phyloP scores from a whole-genome alignment of 2,329 filamentous ascomycete species.

The Chaetomiaceae sp. region DNA sequence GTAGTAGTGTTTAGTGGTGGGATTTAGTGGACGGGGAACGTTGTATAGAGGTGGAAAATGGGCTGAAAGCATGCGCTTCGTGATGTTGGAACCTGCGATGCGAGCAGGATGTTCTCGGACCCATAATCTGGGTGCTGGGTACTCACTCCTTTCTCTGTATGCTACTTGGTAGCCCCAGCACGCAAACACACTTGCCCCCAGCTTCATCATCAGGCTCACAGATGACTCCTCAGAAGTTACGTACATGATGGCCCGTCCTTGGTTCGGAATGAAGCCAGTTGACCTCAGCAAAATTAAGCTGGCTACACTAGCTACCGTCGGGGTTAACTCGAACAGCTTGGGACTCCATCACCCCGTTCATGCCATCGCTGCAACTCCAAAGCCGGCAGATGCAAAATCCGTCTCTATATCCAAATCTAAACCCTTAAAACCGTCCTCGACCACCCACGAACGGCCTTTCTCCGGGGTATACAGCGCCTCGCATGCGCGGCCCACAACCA shows the following conservation, averaged over 20 bases:
- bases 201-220: too few relatives aligned
- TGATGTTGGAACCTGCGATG: too few relatives aligned
- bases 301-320: not conserved
- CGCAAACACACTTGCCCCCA: too few relatives aligned
- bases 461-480: slow-evolving; percentile 61
- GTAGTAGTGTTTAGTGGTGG: not conserved
- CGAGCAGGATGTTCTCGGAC: too few relatives aligned
- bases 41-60: not conserved
- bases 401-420: slow-evolving; percentile 47
- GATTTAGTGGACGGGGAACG: not conserved
- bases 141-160: too few relatives aligned
- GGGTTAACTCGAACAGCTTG: not conserved
- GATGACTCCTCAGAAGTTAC: too few relatives aligned
- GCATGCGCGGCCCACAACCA: slow-evolving; percentile 81
- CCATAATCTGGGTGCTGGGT: too few relatives aligned
- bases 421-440: slow-evolving; percentile 72
- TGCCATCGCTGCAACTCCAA: slow-evolving; percentile 9
- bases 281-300: not conserved
- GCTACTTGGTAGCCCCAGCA: too few relatives aligned
- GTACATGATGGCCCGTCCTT: too few relatives aligned
- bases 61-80: not conserved
- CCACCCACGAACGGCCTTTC: slow-evolving; percentile 62
- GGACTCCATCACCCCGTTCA: not conserved
- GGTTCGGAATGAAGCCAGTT: too few relatives aligned
- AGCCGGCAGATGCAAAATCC: slow-evolving; percentile 4